Conservation (phyloP, 441 rosid genomes). For the Gossypium trilobum region DNA sequence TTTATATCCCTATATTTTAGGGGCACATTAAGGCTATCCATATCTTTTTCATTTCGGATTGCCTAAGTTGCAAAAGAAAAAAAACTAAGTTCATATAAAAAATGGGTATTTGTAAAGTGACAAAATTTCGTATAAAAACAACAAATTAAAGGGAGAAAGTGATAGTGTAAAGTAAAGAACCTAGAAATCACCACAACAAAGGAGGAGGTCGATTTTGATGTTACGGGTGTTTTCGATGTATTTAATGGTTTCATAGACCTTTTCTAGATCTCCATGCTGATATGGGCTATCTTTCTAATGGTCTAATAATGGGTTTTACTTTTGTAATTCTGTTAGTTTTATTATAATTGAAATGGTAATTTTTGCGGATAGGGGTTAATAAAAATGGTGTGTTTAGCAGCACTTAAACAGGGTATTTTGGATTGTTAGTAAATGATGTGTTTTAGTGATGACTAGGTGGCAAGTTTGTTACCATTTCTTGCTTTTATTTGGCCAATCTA, state of each 20-base stretch:
- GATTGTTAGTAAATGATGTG: too few species aligned
- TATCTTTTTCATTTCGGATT: constrained; percentile 68
- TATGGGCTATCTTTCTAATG: too few species aligned
- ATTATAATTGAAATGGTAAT: too few species aligned
- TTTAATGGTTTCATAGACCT: constrained; percentile 34
- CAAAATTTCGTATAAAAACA: neutral
- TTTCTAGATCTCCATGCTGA: constrained; percentile 55
- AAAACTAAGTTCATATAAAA: neutral
- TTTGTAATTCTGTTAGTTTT: too few species aligned
- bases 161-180: constrained; percentile 14
- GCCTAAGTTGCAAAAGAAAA: constrained; percentile 33
- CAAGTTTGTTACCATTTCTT: too few species aligned
- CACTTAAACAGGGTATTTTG: too few species aligned
- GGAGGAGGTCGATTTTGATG: constrained; percentile 79
- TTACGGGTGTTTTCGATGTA: constrained; percentile 39
- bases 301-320: too few species aligned
- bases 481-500: too few species aligned
- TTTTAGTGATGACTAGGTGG: too few species aligned
- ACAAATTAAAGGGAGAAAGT: neutral
- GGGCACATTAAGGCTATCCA: constrained; percentile 76
- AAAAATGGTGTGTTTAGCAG: too few species aligned
- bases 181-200: constrained; percentile 93
- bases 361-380: too few species aligned
- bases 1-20: constrained; percentile 63
- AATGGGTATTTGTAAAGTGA: neutral